These are phyloP conservation scores for Magnusiomyces tetraspermus DNA, from an alignment of 1,139 yeast genomes.

Conservation along the genomic window DNA sequence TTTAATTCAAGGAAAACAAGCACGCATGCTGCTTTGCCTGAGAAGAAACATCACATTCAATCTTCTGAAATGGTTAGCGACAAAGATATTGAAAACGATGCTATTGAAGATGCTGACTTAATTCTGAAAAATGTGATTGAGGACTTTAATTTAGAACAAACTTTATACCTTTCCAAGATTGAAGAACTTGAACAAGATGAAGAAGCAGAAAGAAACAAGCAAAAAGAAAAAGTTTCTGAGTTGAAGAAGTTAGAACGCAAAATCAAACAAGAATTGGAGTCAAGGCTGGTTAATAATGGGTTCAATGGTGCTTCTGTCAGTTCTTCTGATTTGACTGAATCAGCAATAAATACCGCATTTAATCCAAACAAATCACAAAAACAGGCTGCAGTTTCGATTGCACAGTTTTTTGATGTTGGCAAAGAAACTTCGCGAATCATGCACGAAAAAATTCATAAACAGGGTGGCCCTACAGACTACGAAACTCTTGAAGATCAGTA, in stretches of 20 bases:
- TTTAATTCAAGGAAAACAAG: too few relatives aligned
- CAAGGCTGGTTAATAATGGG: neutral
- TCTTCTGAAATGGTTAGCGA: too few relatives aligned
- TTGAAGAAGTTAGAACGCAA: neutral
- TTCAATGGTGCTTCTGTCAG: neutral
- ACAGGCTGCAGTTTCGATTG: neutral
- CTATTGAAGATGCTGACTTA: too few relatives aligned
- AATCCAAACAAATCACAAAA: neutral
- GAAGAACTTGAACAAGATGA: neutral
- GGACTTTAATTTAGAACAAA: neutral
- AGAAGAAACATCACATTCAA: too few relatives aligned
- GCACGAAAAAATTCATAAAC: neutral
- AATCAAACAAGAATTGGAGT: neutral
- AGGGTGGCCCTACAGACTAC: neutral
- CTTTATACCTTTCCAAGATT: neutral
- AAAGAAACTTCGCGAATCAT: neutral
- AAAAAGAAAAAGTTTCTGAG: neutral
- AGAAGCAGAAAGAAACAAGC: neutral
- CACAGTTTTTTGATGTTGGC: neutral
- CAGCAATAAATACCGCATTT: neutral
- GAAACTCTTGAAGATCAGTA: neutral
- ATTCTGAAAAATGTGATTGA: too few relatives aligned
- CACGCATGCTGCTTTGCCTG: too few relatives aligned
- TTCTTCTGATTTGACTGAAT: neutral
- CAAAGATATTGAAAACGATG: too few relatives aligned